Evolutionary conservation across 805 yeast species (phyloP).

Genomic region (Cyberlindnera maclurae): DNA sequence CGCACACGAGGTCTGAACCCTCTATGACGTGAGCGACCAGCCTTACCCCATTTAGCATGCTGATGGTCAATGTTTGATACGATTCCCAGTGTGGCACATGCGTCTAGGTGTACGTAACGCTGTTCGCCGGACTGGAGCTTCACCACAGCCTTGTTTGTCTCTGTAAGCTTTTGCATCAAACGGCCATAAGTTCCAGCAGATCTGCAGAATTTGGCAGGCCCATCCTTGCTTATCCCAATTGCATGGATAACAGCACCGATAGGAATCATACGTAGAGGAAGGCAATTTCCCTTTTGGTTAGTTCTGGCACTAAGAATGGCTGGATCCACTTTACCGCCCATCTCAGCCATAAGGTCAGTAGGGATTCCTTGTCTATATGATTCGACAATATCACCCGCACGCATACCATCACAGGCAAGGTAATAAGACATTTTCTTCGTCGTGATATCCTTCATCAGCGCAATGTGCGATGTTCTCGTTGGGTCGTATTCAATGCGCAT

Average conservation of each 20-base stretch:
- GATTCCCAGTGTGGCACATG: conserved; percentile 90
- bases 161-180: conserved; percentile 69
- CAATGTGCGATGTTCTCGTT: conserved; percentile 88
- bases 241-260: conserved; percentile 86
- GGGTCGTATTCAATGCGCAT: conserved; percentile 94
- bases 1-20: conserved; percentile 94
- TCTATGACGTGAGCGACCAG: conserved; percentile 87
- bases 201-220: conserved; percentile 84
- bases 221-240: conserved; percentile 68
- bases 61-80: conserved; percentile 92
- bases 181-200: conserved; percentile 95
- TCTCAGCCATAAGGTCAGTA: conserved; percentile 58
- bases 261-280: conserved; percentile 91
- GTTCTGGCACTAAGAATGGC: conserved; percentile 83
- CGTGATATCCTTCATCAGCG: conserved; percentile 60
- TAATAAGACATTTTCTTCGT: conserved; percentile 69
- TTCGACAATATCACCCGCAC: conserved; percentile 89
- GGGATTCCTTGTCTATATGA: conserved; percentile 89
- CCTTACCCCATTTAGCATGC: conserved; percentile 86
- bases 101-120: conserved; percentile 75
- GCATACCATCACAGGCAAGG: conserved; percentile 84
- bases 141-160: conserved; percentile 63
- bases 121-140: conserved; percentile 90
- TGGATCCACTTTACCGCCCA: conserved; percentile 91
- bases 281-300: conserved; percentile 89